A percentile compares a stretch with the other conserved stretches of the same genome.
phyloP scores from a whole-genome alignment of 176 grass and related monocot genomes.

The Zoysia japonica region DNA sequence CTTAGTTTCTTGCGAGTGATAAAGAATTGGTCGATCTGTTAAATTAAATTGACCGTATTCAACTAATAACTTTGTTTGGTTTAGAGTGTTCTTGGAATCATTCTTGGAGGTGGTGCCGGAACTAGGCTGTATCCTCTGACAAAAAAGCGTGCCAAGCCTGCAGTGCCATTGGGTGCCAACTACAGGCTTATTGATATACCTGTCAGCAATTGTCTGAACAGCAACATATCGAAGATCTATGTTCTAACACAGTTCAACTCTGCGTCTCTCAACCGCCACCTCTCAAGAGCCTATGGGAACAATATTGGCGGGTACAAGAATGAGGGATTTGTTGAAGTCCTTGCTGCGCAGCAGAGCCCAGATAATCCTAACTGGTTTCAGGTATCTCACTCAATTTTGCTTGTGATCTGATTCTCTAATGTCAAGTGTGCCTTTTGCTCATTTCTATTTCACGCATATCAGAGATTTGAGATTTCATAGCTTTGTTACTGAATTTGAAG shows the following conservation, averaged over 20 bases:
- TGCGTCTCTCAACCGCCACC: constrained; percentile 89
- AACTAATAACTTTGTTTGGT: constrained; percentile 32
- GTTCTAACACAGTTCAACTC: constrained; percentile 98
- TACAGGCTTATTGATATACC: constrained; percentile 97
- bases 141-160: constrained; percentile 97
- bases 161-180: constrained; percentile 91
- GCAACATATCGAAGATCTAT: constrained; percentile 91
- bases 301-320: constrained; percentile 91
- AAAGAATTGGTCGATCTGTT: background rate
- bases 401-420: constrained; percentile 17
- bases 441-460: background rate
- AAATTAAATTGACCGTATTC: constrained; percentile 21
- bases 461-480: background rate
- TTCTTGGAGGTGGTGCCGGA: constrained; percentile 93
- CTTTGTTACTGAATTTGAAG: background rate
- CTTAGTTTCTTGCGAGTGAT: background rate
- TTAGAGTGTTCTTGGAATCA: constrained; percentile 99
- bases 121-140: constrained; percentile 89
- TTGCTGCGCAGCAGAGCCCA: constrained; percentile 96
- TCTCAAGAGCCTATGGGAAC: constrained; percentile 82
- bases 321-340: constrained; percentile 95
- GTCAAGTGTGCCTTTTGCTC: background rate
- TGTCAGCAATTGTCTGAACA: constrained; percentile 98
- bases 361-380: constrained; percentile 99
- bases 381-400: constrained; percentile 49